Base-by-base conservation (phyloP, 192 early-diverging fungal genomes). In the Haplosporangium gracile region DNA sequence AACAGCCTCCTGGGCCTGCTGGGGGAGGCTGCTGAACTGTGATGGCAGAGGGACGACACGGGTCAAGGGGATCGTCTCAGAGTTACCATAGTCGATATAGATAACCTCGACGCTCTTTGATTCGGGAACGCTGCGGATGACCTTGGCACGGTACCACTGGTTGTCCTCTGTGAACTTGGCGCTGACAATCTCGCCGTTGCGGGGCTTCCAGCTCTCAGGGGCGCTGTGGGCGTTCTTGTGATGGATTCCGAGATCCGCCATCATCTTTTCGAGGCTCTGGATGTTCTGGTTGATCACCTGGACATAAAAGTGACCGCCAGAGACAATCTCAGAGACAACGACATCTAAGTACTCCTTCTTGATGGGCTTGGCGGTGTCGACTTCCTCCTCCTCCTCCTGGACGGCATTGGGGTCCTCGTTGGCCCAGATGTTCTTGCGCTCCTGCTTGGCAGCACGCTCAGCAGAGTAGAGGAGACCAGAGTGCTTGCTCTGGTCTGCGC, bases 81-180 rank as follows among this genome's bases (percentile, higher is more conserved):
- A 92, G 89, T 99, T 99, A 68, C 98, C 98, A 90, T 97, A 99
- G 90, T 99, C 98, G 65, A 98, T 88, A 87, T 98, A 99, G 9
- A 93, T 77, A 4, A 99, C 95, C 49, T 95, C 90, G 72, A 91
- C 94, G 81, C 83, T 93, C 92, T 89, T 87, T 68, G 87, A 82
- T 18, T 92, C 94, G 2, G 92, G 79, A 47, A 94, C 84, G 22
- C 92, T 88, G 72, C 92, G 92, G 49, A 90, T 88, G 24, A 99
- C 91, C 77, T 94, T 93, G 43, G 97, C 98, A 51, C 98, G 95
- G 55, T 89, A 89, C 96, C 97, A 98, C 80, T 93, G 90, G 73
- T 96, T 91, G 80, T 98, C 98, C 79, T 91, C 94, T 1, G 96
- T 94, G 91, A 98, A 99, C 88, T 96, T 93, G 29, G 96, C 98